Evolutionary conservation across 2,329 filamentous ascomycete species (phyloP).

Genomic region (Botryotinia convoluta): DNA sequence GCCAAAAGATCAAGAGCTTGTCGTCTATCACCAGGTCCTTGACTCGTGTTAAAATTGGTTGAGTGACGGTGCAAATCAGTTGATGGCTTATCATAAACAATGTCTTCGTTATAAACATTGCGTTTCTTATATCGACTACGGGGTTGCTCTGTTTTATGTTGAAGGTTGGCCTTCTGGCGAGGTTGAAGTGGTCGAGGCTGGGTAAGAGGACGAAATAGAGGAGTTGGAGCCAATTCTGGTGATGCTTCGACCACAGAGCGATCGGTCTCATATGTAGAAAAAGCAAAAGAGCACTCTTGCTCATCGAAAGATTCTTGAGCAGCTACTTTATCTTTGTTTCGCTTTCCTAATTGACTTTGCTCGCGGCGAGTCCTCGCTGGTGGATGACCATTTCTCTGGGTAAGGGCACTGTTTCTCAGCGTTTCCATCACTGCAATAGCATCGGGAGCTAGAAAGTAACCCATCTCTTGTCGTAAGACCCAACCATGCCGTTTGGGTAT

Average conservation of each 20-base stretch:
- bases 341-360: neutral
- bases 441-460: neutral
- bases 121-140: neutral
- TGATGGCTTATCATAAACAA: neutral
- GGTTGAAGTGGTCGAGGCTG: slow-evolving; percentile 4
- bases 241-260: neutral
- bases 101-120: neutral
- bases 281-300: neutral
- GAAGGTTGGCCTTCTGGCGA: neutral
- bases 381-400: neutral
- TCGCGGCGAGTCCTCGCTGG: neutral
- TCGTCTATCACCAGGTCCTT: neutral
- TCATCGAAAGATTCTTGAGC: neutral
- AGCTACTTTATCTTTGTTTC: too few species aligned
- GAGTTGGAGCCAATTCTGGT: neutral
- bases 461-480: neutral
- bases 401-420: neutral
- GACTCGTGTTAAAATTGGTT: neutral
- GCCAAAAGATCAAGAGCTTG: slow-evolving; percentile 3
- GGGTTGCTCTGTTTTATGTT: neutral
- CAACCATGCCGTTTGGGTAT: neutral
- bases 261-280: neutral
- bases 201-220: neutral
- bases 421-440: neutral
- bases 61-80: neutral